Evolutionary conservation across 169 alveolate species (phyloP).

Genomic region (Plasmodium fragile): DNA sequence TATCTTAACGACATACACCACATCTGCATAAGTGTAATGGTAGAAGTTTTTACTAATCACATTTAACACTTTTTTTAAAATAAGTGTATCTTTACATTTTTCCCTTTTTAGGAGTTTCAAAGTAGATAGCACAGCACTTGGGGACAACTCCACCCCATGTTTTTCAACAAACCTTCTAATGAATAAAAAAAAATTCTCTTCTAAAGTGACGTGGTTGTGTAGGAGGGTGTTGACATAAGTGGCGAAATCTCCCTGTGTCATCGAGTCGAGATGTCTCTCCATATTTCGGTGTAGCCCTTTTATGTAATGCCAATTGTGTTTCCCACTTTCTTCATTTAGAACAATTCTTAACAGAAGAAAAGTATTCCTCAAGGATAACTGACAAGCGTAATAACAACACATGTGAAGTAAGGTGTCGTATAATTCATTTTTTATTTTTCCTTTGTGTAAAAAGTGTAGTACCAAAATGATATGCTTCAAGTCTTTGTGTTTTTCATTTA

Average conservation of each 20-base stretch:
- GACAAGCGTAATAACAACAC: constrained; percentile 50
- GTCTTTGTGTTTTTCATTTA: constrained; percentile 19
- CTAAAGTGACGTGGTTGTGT: constrained; percentile 9
- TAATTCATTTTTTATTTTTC: constrained; percentile 36
- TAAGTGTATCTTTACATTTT: constrained; percentile 19
- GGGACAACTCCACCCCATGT: not conserved
- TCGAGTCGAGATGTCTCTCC: constrained; percentile 30
- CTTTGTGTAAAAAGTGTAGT: constrained; percentile 45
- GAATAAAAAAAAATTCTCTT: constrained; percentile 36
- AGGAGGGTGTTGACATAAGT: constrained; percentile 26
- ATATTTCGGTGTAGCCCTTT: constrained; percentile 38
- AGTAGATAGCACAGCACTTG: constrained; percentile 11
- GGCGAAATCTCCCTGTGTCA: constrained; percentile 8
- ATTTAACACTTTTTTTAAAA: constrained; percentile 4
- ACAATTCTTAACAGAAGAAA: constrained; percentile 30
- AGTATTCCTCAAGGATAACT: constrained; percentile 21
- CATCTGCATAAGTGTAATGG: constrained; percentile 34
- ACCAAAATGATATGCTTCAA: constrained; percentile 42
- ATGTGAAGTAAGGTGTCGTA: constrained; percentile 30
- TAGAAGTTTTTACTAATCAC: constrained; percentile 7
- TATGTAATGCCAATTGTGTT: not conserved
- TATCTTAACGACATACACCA: constrained; percentile 31
- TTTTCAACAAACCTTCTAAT: constrained; percentile 10
- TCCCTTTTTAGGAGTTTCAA: constrained; percentile 38
- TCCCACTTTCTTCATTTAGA: constrained; percentile 13